A percentile compares a stretch with the other conserved stretches of the same genome.
Evolutionary conservation across 495 filamentous ascomycete species (phyloP).

Genomic region (Tuber borchii): DNA sequence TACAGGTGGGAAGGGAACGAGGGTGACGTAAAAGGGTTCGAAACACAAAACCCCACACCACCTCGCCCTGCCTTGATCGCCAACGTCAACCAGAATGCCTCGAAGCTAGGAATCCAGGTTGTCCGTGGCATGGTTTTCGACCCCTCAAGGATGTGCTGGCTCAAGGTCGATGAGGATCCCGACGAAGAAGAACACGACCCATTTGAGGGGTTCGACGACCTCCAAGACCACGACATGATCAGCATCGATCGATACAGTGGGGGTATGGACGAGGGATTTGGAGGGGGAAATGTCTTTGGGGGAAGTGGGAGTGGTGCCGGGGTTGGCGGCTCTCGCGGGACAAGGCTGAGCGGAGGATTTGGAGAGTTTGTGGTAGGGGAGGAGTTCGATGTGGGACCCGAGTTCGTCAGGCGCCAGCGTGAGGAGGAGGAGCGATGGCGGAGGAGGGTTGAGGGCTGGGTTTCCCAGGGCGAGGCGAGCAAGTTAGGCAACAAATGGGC

Average conservation of each 20-base stretch:
- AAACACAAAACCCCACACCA: constrained; percentile 52
- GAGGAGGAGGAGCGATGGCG: constrained; percentile 91
- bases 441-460: constrained; percentile 74
- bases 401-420: constrained; percentile 79
- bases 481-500: constrained; percentile 35
- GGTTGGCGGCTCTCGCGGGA: constrained; percentile 29
- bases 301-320: constrained; percentile 23
- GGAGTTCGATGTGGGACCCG: constrained; percentile 94
- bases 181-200: constrained; percentile 43
- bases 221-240: constrained; percentile 38
- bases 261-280: constrained; percentile 33
- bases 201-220: constrained; percentile 41
- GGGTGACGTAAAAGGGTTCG: constrained; percentile 69
- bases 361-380: constrained; percentile 62
- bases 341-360: constrained; percentile 35
- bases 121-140: constrained; percentile 97
- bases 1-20: constrained; percentile 96
- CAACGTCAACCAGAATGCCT: constrained; percentile 58
- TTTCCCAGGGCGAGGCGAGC: constrained; percentile 39
- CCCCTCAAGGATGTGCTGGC: constrained; percentile 62
- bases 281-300: constrained; percentile 32
- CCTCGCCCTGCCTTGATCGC: constrained; percentile 88
- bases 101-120: constrained; percentile 71
- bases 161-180: constrained; percentile 48
- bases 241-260: constrained; percentile 40